Evolutionary conservation across 2,329 filamentous ascomycete genomes (phyloP), one percentile per base, ranked within the genome.

Genomic region (Rutstroemia sydowiana): DNA sequence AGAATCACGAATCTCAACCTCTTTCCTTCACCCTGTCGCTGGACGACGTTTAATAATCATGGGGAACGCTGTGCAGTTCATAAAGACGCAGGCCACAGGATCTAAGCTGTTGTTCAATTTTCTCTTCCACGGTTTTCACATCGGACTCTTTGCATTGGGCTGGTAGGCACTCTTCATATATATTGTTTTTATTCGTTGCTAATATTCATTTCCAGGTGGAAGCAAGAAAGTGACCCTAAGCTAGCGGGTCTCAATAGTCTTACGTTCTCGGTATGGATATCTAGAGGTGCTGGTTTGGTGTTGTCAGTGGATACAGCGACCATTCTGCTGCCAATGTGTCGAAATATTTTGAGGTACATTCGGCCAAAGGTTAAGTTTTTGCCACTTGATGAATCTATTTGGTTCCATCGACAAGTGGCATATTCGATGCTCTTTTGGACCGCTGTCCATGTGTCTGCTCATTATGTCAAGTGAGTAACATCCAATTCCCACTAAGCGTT

Each of bases 341-440:
- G 93, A 61, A 97, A 92, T 54, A 73, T 97, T 30, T 79, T 98
- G 66, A 82, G 88, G 67, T 86, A 82, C 66, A 69, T 97, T 52
- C 81, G 93, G 58, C 93, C 93, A 23, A 95, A 95, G 74, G 71
- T 95, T 58, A 81, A 82, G 69, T 95, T 87, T 74, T 68, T 97
- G 11, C 93, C 93, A 5, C 77, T 98, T n/a, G 93, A 98, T 65
- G 93, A 98, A 72, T 95, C 90, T 54, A 79, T 91, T 59, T 98
- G 90, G 90, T 95, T 98, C 70, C 93, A 98, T 73, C 80, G 92
- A 58, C 93, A 98, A 69, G 79, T 95, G 40, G 92, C 93, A 16
- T 98, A 98, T 67, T 76, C 89, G 1, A 75, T 97, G 72, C 75
- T 97, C 3, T 66, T 95, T 51, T 98, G 91, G 69, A 87, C 85